Evolutionary conservation across 495 filamentous ascomycete genomes (phyloP), one percentile per base, ranked within the genome.

Genomic region (Penicillium turbatum): DNA sequence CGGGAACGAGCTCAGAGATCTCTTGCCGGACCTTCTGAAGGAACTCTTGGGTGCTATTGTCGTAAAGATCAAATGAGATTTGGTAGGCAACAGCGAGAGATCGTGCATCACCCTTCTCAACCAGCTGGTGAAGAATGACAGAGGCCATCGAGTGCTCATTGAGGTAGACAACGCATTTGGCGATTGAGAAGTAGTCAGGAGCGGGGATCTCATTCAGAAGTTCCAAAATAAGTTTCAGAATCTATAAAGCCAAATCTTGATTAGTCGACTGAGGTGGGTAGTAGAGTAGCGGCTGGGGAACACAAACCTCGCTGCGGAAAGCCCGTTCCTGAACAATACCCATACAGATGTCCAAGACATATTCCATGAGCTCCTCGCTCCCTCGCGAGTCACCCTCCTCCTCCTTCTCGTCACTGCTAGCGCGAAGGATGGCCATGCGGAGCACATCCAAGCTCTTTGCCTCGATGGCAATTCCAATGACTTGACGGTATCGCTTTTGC

Each of bases 381-480:
- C 84, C 76, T 44, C 85, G 82, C 39, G 66, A 72, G 54, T 79
- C 70, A 48, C 75, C 79, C 55, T 79, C 78, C 66, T 82, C 73
- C 49, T 80, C 80, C 73, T 86, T 92, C 71, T 86, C 87, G 61
- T 91, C 90, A 46, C 89, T 82, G 64, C 83, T 89, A 63, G 89
- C 82, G 12, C 83, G 76, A 56, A 92, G 83, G 57, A 99, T 97
- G 35, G 90, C 86, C 54, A 85, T 81, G 38, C 89, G 87, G 24
- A 99, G 84, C 21, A 97, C 87, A 48, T 95, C 88, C 31, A 97
- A 79, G 61, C 90, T 93, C 66, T 91, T 88, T 29, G 95, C 95
- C 65, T 99, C 95, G 34, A 99, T 86, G 11, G 95, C 93, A 54
- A 99, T 97, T 46, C 95, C 95, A 53, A 99, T 92, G n/a, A 97